Evolutionary conservation across 1,284 basidiomycete genomes (phyloP).

Genomic region (Sporisorium scitamineum): DNA sequence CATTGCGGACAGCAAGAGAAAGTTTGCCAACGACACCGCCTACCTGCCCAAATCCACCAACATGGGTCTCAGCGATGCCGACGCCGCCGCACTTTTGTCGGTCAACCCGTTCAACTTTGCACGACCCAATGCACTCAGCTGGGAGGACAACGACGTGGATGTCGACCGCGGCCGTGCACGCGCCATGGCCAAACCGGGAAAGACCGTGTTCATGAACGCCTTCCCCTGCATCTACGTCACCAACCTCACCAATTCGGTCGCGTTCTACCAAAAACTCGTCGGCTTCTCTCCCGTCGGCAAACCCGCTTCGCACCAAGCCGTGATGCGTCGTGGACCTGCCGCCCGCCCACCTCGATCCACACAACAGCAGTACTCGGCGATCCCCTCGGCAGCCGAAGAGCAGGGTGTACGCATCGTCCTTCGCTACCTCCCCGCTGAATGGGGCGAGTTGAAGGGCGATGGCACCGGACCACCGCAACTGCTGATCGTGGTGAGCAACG

Average conservation of each 20-base stretch:
- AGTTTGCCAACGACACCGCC: conserved; percentile 43
- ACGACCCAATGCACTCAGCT: conserved; percentile 16
- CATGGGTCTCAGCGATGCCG: conserved; percentile 50
- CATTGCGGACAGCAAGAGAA: conserved; percentile 41
- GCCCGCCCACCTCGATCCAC: conserved; percentile 33
- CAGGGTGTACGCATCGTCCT: conserved; percentile 44
- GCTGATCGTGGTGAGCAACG: conserved; percentile 45
- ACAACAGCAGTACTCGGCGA: conserved; percentile 30
- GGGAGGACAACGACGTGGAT: conserved; percentile 54
- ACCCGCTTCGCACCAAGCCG: conserved; percentile 39
- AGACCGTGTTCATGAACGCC: conserved; percentile 35
- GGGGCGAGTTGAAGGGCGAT: conserved; percentile 50
- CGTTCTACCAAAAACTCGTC: conserved; percentile 49
- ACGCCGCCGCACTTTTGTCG: conserved; percentile 41
- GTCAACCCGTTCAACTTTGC: conserved; percentile 48
- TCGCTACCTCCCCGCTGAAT: conserved; percentile 39
- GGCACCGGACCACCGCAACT: conserved; percentile 46
- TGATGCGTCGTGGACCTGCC: conserved; percentile 36
- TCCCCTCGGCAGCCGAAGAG: conserved; percentile 38
- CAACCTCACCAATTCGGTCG: conserved; percentile 37
- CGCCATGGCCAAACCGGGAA: conserved; percentile 14
- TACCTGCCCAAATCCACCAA: conserved; percentile 53
- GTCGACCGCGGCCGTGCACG: conserved; percentile 30
- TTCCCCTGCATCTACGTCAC: conserved; percentile 49
- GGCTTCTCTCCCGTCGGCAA: conserved; percentile 48